Evolutionary conservation across 1,139 yeast species (phyloP).

Genomic region (Schizosaccharomyces versatilis): DNA sequence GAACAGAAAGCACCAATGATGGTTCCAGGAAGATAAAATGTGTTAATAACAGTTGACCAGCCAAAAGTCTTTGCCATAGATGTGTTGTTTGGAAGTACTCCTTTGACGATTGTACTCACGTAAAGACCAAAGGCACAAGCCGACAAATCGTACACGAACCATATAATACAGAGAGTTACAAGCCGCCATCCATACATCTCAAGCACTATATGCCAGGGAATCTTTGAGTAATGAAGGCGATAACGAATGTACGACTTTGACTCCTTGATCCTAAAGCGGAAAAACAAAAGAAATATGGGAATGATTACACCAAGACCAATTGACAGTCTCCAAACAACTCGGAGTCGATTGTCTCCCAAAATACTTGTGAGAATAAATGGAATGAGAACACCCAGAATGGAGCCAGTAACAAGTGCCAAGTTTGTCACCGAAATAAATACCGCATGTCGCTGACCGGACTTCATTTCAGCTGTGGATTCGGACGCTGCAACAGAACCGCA

Average conservation of each 20-base stretch:
- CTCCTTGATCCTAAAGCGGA: conserved; percentile 57
- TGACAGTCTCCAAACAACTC: conserved; percentile 80
- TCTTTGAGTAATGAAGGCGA: conserved; percentile 39
- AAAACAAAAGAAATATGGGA: conserved; percentile 51
- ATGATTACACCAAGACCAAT: conserved; percentile 79
- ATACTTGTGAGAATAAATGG: conserved; percentile 77
- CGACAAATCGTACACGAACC: conserved; percentile 84
- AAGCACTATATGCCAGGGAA: conserved; percentile 47
- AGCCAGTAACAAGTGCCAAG: conserved; percentile 69
- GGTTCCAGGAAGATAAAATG: conserved; percentile 79
- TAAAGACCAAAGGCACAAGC: conserved; percentile 72
- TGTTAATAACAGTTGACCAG: conserved; percentile 74
- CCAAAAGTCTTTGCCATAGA: conserved; percentile 48
- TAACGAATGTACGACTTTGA: conserved; percentile 47
- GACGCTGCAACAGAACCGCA: conserved; percentile 87
- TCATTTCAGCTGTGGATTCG: conserved; percentile 62
- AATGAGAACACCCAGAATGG: conserved; percentile 66
- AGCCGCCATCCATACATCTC: conserved; percentile 77
- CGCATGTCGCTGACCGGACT: conserved; percentile 66
- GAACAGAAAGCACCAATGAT: conserved; percentile 59
- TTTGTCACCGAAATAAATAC: conserved; percentile 35
- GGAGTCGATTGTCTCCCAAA: conserved; percentile 44
- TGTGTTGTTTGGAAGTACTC: conserved; percentile 27
- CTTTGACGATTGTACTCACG: conserved; percentile 42
- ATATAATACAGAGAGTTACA: conserved; percentile 43